Evolutionary conservation across 2,329 filamentous ascomycete genomes (phyloP).

Genomic region (Fusarium tanahbumbuense): DNA sequence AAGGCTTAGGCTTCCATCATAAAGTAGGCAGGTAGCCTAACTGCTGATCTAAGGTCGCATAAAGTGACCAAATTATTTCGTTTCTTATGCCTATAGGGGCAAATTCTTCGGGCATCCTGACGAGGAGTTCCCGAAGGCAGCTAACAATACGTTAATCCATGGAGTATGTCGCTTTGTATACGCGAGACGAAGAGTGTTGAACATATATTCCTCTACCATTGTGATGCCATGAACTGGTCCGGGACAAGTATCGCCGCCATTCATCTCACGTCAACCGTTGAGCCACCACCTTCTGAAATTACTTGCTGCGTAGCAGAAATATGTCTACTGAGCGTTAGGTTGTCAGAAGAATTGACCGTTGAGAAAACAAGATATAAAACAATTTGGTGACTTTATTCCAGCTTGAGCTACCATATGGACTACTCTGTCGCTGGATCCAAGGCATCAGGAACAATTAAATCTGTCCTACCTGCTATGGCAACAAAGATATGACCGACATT

Average conservation of each 20-base stretch:
- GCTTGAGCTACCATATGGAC: neutral
- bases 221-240: neutral
- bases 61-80: neutral
- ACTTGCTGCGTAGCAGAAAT: neutral
- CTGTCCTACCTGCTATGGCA: neutral
- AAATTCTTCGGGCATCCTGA: too few relatives aligned
- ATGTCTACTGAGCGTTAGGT: neutral
- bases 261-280: neutral
- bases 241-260: neutral
- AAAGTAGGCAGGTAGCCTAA: neutral
- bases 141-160: neutral
- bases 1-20: neutral
- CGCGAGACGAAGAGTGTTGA: neutral
- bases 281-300: neutral
- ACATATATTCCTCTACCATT: neutral
- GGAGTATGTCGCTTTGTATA: neutral
- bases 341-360: neutral
- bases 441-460: too few relatives aligned
- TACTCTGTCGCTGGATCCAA: too few relatives aligned
- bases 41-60: neutral
- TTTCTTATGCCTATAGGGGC: neutral
- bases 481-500: neutral
- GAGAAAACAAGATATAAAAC: neutral
- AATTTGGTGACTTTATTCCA: neutral
- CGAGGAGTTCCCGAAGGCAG: neutral